Evolutionary conservation across 495 filamentous ascomycete species (phyloP).

Genomic region (Aspergillus biplanus): DNA sequence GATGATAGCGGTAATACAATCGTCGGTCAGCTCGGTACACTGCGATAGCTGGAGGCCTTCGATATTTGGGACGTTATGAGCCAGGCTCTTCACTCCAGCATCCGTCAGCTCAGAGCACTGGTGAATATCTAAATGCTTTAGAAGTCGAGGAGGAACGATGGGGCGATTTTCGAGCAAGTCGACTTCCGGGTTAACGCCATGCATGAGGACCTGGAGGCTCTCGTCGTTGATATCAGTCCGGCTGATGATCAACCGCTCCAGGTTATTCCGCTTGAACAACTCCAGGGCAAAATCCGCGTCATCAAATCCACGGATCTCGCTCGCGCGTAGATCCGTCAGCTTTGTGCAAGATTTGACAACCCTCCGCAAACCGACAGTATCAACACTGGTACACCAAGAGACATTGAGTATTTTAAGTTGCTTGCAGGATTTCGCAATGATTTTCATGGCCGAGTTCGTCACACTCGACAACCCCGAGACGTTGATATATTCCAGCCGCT

Average conservation of each 20-base stretch:
- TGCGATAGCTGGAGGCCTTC: conserved; percentile 81
- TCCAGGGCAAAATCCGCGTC: conserved; percentile 67
- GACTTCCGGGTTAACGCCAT: conserved; percentile 72
- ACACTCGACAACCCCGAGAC: conserved; percentile 78
- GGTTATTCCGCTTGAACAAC: conserved; percentile 76
- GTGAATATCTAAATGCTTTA: conserved; percentile 85
- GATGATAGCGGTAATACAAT: conserved; percentile 70
- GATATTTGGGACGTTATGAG: conserved; percentile 74
- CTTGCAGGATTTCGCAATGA: conserved; percentile 82
- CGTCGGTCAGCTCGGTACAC: conserved; percentile 72
- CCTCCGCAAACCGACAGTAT: conserved; percentile 76
- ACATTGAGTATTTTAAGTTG: conserved; percentile 82
- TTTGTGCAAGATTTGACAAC: conserved; percentile 72
- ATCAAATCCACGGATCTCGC: conserved; percentile 80
- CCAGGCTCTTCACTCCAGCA: conserved; percentile 65
- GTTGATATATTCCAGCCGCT: conserved; percentile 78
- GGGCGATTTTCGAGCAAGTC: conserved; percentile 78
- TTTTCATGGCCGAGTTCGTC: conserved; percentile 83
- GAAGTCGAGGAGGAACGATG: conserved; percentile 74
- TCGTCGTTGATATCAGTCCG: conserved; percentile 78
- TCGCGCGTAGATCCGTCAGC: conserved; percentile 78
- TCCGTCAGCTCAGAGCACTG: conserved; percentile 76
- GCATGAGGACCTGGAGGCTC: conserved; percentile 69
- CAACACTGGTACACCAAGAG: conserved; percentile 86
- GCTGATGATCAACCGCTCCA: conserved; percentile 80